These are phyloP conservation scores for Zygosaccharomyces siamensis DNA, from an alignment of 805 yeast species.

Conservation along the genomic window DNA sequence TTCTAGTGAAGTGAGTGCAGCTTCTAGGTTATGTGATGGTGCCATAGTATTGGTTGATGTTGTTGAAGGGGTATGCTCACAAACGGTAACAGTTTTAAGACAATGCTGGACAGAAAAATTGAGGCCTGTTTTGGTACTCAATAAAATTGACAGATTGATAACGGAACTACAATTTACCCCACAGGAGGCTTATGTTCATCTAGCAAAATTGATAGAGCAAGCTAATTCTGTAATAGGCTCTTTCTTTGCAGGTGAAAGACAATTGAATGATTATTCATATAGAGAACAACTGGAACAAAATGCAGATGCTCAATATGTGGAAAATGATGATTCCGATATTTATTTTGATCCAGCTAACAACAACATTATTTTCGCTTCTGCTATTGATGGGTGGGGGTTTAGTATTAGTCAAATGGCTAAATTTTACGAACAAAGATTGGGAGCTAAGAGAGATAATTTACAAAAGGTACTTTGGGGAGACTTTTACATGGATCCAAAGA, in stretches of 20 bases:
- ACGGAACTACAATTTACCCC: conserved; percentile 79
- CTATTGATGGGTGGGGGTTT: conserved; percentile 98
- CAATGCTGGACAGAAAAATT: conserved; percentile 94
- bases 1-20: conserved; percentile 92
- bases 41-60: conserved; percentile 94
- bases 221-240: conserved; percentile 94
- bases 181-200: conserved; percentile 76
- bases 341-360: conserved; percentile 84
- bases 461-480: conserved; percentile 96
- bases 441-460: conserved; percentile 72
- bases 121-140: conserved; percentile 81
- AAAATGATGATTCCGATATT: conserved; percentile 71
- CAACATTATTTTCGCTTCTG: conserved; percentile 86
- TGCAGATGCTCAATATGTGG: conserved; percentile 52
- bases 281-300: conserved; percentile 56
- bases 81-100: conserved; percentile 88
- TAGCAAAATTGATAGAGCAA: conserved; percentile 77
- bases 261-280: conserved; percentile 79
- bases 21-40: conserved; percentile 94
- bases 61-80: conserved; percentile 98
- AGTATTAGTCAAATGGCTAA: conserved; percentile 83
- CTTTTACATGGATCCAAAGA: conserved; percentile 80
- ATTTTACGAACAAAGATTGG: conserved; percentile 77
- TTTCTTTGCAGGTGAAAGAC: conserved; percentile 86
- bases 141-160: conserved; percentile 84